Base-by-base conservation (phyloP, 495 filamentous ascomycete species). In the Daldinia vernicosa region DNA sequence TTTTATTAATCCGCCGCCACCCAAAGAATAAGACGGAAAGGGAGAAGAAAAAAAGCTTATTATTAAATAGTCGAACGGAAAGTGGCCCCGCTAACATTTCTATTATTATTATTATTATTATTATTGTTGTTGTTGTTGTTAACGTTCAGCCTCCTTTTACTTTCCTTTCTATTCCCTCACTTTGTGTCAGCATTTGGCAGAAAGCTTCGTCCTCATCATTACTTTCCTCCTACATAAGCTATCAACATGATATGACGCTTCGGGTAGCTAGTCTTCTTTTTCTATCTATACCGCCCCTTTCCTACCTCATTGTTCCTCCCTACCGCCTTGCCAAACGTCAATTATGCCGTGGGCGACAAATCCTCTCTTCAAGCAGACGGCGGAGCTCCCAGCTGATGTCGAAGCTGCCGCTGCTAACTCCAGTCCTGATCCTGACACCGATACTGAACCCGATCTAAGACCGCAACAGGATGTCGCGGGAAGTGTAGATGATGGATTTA, bases 331-430 rank as follows among this genome's bases (percentile, higher is more conserved):
- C 22, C 26, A 6, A 52, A 28, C 57, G 26, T 26, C 51, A 67
- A 74, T 56, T 45, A 81, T 81, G 80, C 69, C 60, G 55, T 80
- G 80, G 80, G 64, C 76, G n/a, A 71, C 69, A 39, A 78, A 80
- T 60, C 80, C 78, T 30, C 65, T 80, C 61, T 78, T 77, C 67
- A 67, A 73, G 22, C 32, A 70, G 57, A 30, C 67, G n/a, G 15
- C 64, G 56, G 67, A 52, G 58, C 37, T 51, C 53, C 50, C 57
- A 40, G 57, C 66, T 27, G 77, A 78, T 66, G 52, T 77, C 4
- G 75, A 77, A 57, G 67, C 70, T 19, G 58, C 56, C 15, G 58
- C 60, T 45, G 58, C 50, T 58, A 19, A 59, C 39, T 35, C 66
- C 39, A 65, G 50, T n/a, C 53, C 59, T 7, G 45, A 32, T 27